A percentile compares a stretch with the other conserved stretches of the same genome.
Conservation (phyloP, 176 grass and related monocot genomes). For the Cenchrus americanus region DNA sequence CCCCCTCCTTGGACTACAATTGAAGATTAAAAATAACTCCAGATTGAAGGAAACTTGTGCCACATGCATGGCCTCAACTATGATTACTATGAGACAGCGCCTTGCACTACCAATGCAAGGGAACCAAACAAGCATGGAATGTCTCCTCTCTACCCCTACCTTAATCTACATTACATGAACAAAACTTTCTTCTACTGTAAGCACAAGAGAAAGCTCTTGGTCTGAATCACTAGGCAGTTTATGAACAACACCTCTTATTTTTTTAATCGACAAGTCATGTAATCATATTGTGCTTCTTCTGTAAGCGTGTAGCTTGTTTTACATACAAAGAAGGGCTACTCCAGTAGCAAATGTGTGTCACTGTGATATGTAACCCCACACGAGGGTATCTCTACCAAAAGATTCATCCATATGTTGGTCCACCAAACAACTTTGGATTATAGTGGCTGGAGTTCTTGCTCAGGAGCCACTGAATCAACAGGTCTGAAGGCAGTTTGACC, state of each 20-base stretch:
- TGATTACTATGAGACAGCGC: not conserved
- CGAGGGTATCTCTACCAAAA: too few relatives aligned
- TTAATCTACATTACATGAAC: conserved; percentile 61
- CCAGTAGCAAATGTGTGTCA: too few relatives aligned
- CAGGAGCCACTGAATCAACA: too few relatives aligned
- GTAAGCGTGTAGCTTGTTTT: conserved; percentile 55
- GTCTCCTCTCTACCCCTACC: conserved; percentile 46
- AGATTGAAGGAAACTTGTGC: not conserved
- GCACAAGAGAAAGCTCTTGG: conserved; percentile 49
- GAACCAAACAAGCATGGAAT: not conserved
- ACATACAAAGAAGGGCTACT: conserved; percentile 43
- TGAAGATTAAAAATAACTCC: not conserved
- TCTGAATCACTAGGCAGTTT: conserved; percentile 54
- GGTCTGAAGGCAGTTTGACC: too few relatives aligned
- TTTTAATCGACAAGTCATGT: conserved; percentile 50
- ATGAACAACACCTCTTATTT: conserved; percentile 51
- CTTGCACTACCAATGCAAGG: not conserved
- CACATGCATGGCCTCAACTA: not conserved
- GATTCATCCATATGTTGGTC: too few relatives aligned
- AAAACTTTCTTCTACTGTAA: conserved; percentile 54
- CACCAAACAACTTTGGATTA: too few relatives aligned
- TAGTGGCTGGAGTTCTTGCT: too few relatives aligned
- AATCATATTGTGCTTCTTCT: conserved; percentile 49
- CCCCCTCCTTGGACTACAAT: not conserved
- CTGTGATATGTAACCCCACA: too few relatives aligned